Conservation (phyloP, 2,329 filamentous ascomycete species). For the Penicillium vulpinum region DNA sequence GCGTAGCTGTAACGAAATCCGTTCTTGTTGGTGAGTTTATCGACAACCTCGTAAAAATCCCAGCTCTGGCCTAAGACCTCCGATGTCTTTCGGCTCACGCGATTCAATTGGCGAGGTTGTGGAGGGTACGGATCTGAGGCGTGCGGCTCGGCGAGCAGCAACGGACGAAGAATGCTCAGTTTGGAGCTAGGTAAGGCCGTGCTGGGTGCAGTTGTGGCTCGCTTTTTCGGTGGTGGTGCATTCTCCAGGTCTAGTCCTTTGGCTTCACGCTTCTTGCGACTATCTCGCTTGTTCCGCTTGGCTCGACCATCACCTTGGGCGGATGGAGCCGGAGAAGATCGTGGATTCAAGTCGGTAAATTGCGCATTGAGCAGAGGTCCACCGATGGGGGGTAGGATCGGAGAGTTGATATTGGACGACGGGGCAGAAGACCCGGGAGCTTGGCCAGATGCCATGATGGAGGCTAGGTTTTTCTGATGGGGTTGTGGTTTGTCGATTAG, state of each 20-base stretch:
- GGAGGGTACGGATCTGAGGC: slow-evolving; percentile 40
- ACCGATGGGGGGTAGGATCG: slow-evolving; percentile 30
- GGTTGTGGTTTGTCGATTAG: not conserved
- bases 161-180: slow-evolving; percentile 42
- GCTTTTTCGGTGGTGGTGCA: slow-evolving; percentile 39
- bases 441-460: slow-evolving; percentile 35
- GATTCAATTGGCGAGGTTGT: slow-evolving; percentile 43
- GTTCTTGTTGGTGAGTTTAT: slow-evolving; percentile 63
- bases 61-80: slow-evolving; percentile 36
- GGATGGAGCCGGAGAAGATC: slow-evolving; percentile 38
- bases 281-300: slow-evolving; percentile 46
- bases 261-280: slow-evolving; percentile 46
- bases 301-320: slow-evolving; percentile 34
- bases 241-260: slow-evolving; percentile 43
- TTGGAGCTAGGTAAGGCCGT: slow-evolving; percentile 40
- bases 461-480: not conserved
- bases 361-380: slow-evolving; percentile 31
- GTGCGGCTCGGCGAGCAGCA: slow-evolving; percentile 43
- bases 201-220: slow-evolving; percentile 29
- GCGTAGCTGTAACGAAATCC: slow-evolving; percentile 87
- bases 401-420: slow-evolving; percentile 41
- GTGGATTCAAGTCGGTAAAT: slow-evolving; percentile 31
- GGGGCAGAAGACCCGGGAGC: slow-evolving; percentile 36
- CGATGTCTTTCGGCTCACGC: slow-evolving; percentile 38
- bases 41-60: slow-evolving; percentile 46